Evolutionary conservation across 805 yeast genomes (phyloP), one percentile per base, ranked within the genome.

Genomic region (Ogataea thermomethanolica): DNA sequence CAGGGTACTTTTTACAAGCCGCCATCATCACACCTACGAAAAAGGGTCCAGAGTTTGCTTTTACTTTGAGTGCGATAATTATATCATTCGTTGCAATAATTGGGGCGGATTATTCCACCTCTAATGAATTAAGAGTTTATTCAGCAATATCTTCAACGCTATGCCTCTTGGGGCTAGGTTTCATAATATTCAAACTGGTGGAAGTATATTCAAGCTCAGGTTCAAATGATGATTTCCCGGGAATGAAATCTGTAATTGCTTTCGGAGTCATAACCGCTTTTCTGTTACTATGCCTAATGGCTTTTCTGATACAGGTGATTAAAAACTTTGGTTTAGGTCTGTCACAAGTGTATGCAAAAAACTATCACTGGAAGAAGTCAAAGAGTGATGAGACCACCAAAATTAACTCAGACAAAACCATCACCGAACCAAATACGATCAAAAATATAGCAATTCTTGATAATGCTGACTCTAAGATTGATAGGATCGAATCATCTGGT

Each of bases 1-100:
- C 70, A 22, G 73, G 67, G 3, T 70, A 66, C 54, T 67, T 72
- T 15, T 56, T 69, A 12, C 75, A 70, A 46, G 69, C 68, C 39
- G 54, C 67, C n/a, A 64, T 39, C 25, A 29, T 39, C 12, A 34
- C 42, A 62, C 55, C 69, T 12, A 39, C 50, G 13, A 54, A 62
- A 21, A 50, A 53, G 30, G 66, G 69, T 13, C 59, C 55, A 5
- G 74, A 70, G 46, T 70, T 70, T 50, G 68, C 64, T 22, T 46
- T 70, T 17, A 68, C 73, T 1, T 54, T 69, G 12, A 50, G 46
- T 10, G 51, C 48, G 5, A 21, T 39, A 11, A 21, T 47, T 9
- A 20, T 49, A 2, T 45, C 73, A 2, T 41, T 69, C 3, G 12
- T 67, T 7, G 44, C 66, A 10, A 55, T 70, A 21, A 28, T 61